These are phyloP conservation scores for Xylaria sp. DNA, from an alignment of 2,329 filamentous ascomycete species.

Conservation along the genomic window DNA sequence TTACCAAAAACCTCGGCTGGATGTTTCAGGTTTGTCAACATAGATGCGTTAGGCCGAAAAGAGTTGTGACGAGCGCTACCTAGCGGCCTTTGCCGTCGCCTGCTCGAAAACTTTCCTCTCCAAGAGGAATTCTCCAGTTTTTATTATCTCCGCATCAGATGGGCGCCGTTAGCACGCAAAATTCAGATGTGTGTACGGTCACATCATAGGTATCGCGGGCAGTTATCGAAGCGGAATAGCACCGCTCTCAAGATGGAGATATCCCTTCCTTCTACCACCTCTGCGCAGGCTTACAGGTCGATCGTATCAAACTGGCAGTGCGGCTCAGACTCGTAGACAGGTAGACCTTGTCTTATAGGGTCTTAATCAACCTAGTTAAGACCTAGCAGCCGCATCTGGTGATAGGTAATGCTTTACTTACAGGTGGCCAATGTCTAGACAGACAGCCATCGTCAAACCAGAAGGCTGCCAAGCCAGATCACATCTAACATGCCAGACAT, in stretches of 20 bases:
- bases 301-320: too few species aligned
- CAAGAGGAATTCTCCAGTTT: not conserved
- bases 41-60: constrained; percentile 14
- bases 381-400: not conserved
- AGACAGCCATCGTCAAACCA: not conserved
- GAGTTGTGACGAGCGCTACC: constrained; percentile 16
- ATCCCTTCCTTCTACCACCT: too few species aligned
- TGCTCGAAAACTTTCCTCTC: not conserved
- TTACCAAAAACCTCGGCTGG: constrained; percentile 11
- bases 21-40: constrained; percentile 22
- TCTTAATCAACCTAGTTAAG: too few species aligned
- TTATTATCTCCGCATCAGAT: not conserved
- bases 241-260: too few species aligned
- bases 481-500: not conserved
- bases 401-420: too few species aligned
- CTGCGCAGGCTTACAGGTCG: too few species aligned
- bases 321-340: too few species aligned
- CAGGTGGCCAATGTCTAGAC: not conserved
- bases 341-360: too few species aligned
- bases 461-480: not conserved
- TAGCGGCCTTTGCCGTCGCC: not conserved
- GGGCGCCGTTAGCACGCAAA: not conserved
- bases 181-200: not conserved
- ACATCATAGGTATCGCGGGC: not conserved
- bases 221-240: too few species aligned